Conservation (phyloP, 768 basidiomycete species). For the Phlebiopsis gigantea region DNA sequence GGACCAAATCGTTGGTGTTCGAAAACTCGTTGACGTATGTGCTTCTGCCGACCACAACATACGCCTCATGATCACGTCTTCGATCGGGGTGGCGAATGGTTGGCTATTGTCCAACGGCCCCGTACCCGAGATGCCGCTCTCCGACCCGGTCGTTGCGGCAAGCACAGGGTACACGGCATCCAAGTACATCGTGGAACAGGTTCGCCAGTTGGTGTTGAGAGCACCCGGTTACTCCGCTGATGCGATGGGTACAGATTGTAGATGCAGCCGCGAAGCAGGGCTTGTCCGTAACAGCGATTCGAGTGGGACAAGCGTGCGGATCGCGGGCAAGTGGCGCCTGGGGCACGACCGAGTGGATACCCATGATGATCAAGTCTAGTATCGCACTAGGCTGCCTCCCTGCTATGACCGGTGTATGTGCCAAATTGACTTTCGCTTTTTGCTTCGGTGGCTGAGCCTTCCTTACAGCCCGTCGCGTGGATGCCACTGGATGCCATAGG, state of each 20-base stretch:
- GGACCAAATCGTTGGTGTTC: conserved; percentile 22
- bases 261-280: not conserved
- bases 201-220: conserved; percentile 13
- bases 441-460: not conserved
- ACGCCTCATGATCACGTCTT: conserved; percentile 28
- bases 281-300: conserved; percentile 11
- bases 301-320: conserved; percentile 26
- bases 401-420: not conserved
- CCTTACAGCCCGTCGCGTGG: conserved; percentile 5
- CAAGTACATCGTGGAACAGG: conserved; percentile 36
- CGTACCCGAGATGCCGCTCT: conserved; percentile 23
- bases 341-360: conserved; percentile 27
- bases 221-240: no score
- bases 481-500: conserved; percentile 9
- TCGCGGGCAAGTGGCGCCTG: conserved; percentile 20
- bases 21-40: conserved; percentile 30
- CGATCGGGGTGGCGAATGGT: conserved; percentile 25
- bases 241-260: conserved; percentile 14
- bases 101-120: conserved; percentile 8
- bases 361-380: conserved; percentile 17
- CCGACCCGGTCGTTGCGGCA: conserved; percentile 23
- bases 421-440: not conserved
- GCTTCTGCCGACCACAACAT: conserved; percentile 20
- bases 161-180: conserved; percentile 34
- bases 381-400: conserved; percentile 10